Evolutionary conservation across 768 basidiomycete genomes (phyloP), one percentile per base, ranked within the genome.

Genomic region (Austroboletus festivus): DNA sequence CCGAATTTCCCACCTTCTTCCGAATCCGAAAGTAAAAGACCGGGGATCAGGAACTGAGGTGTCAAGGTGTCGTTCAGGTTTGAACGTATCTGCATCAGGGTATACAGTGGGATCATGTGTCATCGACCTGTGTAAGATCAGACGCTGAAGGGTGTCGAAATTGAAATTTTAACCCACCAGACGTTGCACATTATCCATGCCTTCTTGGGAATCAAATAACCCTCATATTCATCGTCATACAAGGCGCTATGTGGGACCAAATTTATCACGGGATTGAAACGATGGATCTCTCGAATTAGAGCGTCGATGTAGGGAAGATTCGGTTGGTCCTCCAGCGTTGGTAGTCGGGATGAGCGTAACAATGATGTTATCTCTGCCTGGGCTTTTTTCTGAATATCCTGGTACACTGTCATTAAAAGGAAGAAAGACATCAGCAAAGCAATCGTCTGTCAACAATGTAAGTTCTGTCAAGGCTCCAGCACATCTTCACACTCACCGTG

Each of bases 51-150:
- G 54, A 1, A 48, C 47, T 11, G 37, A 38, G 31, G 9, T 13
- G n/a, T 34, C 38, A 2, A 67, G 49, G 38, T 57, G 58, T 4
- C 68, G 63, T 11, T 62, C 56, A 7, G 67, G 67, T 22, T 58
- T 57, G 53, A 70, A 69, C 16, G 16, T 38, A 38, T 57, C 47
- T 4, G 64, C 63, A 26, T 69, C 43, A 3, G 67, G 63, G 39
- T 68, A 71, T 9, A 57, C 12, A 15, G 51, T 40, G n/a, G 57
- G 49, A 44, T 71, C 67, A 33, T 62, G 67, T 2, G 65, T 57
- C 39, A 71, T 69, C 9, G 59, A 62, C 66, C 68, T 68, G 40
- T 43, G 30, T 20, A 22, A 40, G 15, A 8, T 38, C 18, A 50
- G 8, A 21, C 22, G 10, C 21, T 6, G 4, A 28, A 37, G 31